Percentiles rank a stretch among this genome's conserved stretches.
Evolutionary conservation across 345 rosid genomes (phyloP).

Genomic region (Eucalyptus tenuipes): DNA sequence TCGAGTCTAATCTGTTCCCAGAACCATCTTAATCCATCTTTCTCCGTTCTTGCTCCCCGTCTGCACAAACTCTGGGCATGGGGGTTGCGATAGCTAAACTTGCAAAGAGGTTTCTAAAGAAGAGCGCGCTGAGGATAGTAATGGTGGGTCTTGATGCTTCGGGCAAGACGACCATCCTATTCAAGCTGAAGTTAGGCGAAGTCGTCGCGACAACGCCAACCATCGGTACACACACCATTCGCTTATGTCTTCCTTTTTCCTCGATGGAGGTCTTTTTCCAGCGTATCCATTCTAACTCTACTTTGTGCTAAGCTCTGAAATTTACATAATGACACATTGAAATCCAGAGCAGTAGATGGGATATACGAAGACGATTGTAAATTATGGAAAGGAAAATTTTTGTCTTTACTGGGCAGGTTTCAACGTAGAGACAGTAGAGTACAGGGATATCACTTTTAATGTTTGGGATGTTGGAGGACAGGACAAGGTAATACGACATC

Average conservation of each 20-base stretch:
- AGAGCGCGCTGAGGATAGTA: slow-evolving; percentile 21
- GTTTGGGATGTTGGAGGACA: slow-evolving; percentile 80
- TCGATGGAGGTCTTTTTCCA: not conserved
- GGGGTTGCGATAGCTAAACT: slow-evolving; percentile 28
- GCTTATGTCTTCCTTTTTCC: not conserved
- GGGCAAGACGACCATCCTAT: slow-evolving; percentile 64
- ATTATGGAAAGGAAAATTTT: not conserved
- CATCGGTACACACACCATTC: slow-evolving; percentile 19
- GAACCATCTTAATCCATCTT: not conserved
- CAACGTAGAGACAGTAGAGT: slow-evolving; percentile 53
- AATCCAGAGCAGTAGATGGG: not conserved
- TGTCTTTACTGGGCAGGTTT: slow-evolving; percentile 24
- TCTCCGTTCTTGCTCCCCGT: not conserved
- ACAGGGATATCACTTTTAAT: slow-evolving; percentile 36
- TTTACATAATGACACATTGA: not conserved
- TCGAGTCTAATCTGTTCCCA: not conserved
- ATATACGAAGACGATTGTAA: not conserved
- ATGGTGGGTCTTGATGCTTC: slow-evolving; percentile 75
- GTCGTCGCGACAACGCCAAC: slow-evolving; percentile 46
- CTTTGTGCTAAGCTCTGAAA: not conserved
- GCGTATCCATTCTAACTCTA: not conserved
- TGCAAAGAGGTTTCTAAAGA: slow-evolving; percentile 27
- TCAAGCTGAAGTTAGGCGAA: slow-evolving; percentile 61
- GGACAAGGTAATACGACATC: slow-evolving; percentile 25
- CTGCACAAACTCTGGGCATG: slow-evolving; percentile 1